Evolutionary conservation across 352 stramenopile genomes (phyloP).

Genomic region (Pythium aristosporum): DNA sequence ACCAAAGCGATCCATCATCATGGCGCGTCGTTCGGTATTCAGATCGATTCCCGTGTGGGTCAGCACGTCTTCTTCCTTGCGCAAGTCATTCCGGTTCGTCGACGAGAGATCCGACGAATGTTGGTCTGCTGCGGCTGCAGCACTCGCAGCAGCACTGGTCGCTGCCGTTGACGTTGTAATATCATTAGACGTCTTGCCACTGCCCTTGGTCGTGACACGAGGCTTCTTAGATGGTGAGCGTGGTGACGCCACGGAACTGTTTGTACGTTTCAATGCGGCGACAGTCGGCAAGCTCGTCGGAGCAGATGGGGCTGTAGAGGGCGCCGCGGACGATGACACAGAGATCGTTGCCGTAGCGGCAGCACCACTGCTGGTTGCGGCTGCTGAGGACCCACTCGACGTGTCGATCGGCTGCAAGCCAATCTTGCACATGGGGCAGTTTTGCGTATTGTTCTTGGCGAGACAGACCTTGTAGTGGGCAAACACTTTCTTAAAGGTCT

Average conservation of each 20-base stretch:
- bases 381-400: not conserved
- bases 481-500: constrained; percentile 87
- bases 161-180: constrained; percentile 19
- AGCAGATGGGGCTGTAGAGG: not conserved
- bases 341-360: constrained; percentile 26
- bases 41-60: constrained; percentile 84
- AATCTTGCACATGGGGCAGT: constrained; percentile 87
- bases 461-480: constrained; percentile 80
- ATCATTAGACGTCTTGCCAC: constrained; percentile 32
- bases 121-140: constrained; percentile 6
- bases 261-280: constrained; percentile 49
- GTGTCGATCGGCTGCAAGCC: no score
- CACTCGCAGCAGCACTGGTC: constrained; percentile 10
- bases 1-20: constrained; percentile 78
- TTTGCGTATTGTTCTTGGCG: constrained; percentile 74
- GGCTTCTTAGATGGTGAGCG: constrained; percentile 80
- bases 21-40: constrained; percentile 64
- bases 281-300: constrained; percentile 41
- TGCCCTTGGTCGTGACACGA: constrained; percentile 27
- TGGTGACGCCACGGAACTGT: constrained; percentile 56
- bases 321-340: constrained; percentile 26
- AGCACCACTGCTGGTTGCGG: not conserved
- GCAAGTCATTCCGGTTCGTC: constrained; percentile 68
- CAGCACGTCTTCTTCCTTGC: constrained; percentile 80
- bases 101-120: constrained; percentile 48